phyloP scores from a whole-genome alignment of 2,329 filamentous ascomycete species.

The Lasiodiplodia gonubiensis region DNA sequence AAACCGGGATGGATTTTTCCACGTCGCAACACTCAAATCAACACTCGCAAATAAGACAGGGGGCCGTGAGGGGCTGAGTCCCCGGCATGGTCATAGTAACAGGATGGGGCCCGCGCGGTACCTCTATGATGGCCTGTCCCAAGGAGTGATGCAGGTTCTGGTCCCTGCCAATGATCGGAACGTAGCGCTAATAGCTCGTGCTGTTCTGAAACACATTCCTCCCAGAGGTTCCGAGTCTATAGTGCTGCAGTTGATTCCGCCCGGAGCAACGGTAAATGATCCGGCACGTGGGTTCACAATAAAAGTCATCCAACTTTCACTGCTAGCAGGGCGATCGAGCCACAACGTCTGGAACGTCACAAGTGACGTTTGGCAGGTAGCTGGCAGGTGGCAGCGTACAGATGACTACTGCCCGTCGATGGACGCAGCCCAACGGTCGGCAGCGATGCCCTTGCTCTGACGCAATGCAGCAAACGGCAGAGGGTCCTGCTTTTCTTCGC shows the following conservation, averaged over 20 bases:
- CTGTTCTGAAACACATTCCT: background rate
- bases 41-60: background rate
- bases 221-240: background rate
- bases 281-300: background rate
- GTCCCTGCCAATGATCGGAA: background rate
- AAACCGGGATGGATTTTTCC: background rate
- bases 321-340: no score
- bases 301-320: background rate
- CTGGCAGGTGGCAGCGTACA: no score
- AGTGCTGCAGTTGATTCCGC: background rate
- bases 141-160: background rate
- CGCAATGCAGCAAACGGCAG: background rate
- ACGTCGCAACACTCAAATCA: no score
- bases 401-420: background rate
- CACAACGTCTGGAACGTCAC: no score
- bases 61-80: background rate
- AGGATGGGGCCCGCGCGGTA: background rate
- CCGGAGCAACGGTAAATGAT: no score
- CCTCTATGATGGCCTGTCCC: background rate
- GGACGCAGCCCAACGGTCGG: background rate
- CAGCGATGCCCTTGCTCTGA: background rate
- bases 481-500: slow-evolving; percentile 1
- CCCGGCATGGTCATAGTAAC: background rate
- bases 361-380: no score
- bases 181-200: background rate